Evolutionary conservation across 2,329 filamentous ascomycete species (phyloP), one percentile per base, ranked within the genome.

Genomic region (Periconia macrospinosa): DNA sequence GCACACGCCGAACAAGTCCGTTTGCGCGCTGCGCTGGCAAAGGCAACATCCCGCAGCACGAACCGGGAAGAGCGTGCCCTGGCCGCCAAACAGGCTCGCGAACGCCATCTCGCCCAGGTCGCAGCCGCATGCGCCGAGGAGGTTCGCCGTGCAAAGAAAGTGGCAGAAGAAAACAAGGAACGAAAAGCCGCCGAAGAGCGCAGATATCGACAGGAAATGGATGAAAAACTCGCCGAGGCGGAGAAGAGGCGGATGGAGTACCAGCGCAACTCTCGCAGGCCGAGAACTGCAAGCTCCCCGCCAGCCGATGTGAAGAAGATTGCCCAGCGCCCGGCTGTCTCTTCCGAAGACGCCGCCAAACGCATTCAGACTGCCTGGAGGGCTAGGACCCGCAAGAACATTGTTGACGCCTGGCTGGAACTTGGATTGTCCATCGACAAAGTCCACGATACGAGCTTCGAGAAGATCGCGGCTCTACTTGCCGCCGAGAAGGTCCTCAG

Each of bases 1-100:
- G 88, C 88, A 8, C 90, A 94, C 72, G 90, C 88, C 19, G 90
- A 94, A 73, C 91, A 92, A 70, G 90, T 94, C 15, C 86, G 90
- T 48, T 75, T 91, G 56, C 83, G 89, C 35, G 90, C 90, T 42
- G 89, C 89, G 10, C 73, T 89, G 53, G 88, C 86, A 55, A 92
- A 91, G 74, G 86, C 89, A 2, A 81, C 85, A 7, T 83, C 86
- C 18, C 85, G 87, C 60, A 84, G 78, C 30, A 85, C 83, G 2
- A 81, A 86, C 50, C 89, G 86, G 43, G 90, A 93, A 70, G 89
- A 92, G 72, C 82, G 88, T 47, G 89, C 90, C 3, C 76, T 92
- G 54, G 90, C 90, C 6, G 90, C 90, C 6, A 86, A 91, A 57
- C 83, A 91, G 59, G 88, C 90, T 1, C 83, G 91, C 53, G 89